Percentiles rank a stretch among this genome's conserved stretches.
Evolutionary conservation across 192 early-diverging fungal species (phyloP).

Genomic region (Entomortierella beljakovae): DNA sequence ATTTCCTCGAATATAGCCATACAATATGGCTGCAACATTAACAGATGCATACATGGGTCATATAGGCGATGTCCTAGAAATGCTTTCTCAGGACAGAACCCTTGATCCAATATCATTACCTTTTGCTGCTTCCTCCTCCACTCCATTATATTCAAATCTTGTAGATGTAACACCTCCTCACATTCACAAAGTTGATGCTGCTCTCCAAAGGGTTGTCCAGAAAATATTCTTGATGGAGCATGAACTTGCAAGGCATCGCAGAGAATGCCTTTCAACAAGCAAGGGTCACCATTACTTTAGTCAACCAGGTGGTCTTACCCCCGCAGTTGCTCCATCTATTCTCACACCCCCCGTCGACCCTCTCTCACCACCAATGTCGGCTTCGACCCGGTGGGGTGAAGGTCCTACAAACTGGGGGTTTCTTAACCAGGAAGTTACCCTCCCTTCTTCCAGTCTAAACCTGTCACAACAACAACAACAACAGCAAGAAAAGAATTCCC

Average conservation of each 20-base stretch:
- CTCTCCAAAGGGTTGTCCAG: slow-evolving; percentile 39
- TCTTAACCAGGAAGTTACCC: slow-evolving; percentile 8
- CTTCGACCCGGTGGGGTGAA: slow-evolving; percentile 19
- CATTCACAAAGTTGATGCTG: slow-evolving; percentile 35
- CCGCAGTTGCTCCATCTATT: slow-evolving; percentile 18
- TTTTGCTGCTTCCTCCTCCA: slow-evolving; percentile 13
- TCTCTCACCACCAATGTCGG: slow-evolving; percentile 32
- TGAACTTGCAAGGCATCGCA: slow-evolving; percentile 26
- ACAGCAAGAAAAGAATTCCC: not conserved
- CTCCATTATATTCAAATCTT: slow-evolving; percentile 6
- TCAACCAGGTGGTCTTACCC: slow-evolving; percentile 3
- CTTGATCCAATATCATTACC: slow-evolving; percentile 19
- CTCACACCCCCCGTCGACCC: slow-evolving; percentile 45
- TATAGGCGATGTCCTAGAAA: slow-evolving; percentile 38
- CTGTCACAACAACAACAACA: not conserved
- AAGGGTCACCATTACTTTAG: not conserved
- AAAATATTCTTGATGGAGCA: slow-evolving; percentile 43
- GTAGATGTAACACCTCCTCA: slow-evolving; percentile 9
- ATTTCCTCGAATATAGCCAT: not conserved
- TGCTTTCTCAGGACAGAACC: slow-evolving; percentile 23
- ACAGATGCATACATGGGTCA: slow-evolving; percentile 42
- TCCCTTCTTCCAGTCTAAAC: slow-evolving; percentile 3
- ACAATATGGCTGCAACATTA: slow-evolving; percentile 1
- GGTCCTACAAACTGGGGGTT: slow-evolving; percentile 29
- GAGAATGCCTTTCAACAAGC: slow-evolving; percentile 3